Base-by-base conservation (phyloP, 1,139 yeast genomes). In the Pichia norvegensis region DNA sequence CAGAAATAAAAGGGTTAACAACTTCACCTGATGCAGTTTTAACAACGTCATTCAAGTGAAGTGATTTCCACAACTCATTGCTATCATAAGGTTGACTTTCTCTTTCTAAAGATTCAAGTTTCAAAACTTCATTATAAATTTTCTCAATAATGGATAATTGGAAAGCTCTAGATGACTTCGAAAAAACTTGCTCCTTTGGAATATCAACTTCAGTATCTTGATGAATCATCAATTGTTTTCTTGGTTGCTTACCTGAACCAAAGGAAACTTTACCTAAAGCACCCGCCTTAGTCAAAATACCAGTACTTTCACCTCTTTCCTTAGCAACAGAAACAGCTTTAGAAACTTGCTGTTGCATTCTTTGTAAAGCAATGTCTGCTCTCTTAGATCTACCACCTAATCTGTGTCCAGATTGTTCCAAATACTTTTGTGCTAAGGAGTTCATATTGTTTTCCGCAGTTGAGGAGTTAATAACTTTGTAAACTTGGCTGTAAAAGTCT, bases 271-370 rank as follows among this genome's bases (percentile, higher is more conserved):
- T 86, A 56, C 97, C 97, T 51, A 90, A 72, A 1, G 95, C 94
- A 56, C 97, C 97, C 60, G 85, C 96, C 57, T 82, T 80, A 43
- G 82, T 80, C 53, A 78, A 72, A 36, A 59, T 55, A 46, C 64
- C 63, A 58, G 76, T 74, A 69, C 81, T 85, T 54, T 95, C 92
- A 59, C 80, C 76, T 62, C 86, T 79, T 60, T 87, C 95, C 62
- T 87, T 85, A 35, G 97, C 97, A 44, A 87, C 94, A 41, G 95
- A 85, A 21, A 92, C 97, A 9, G 97, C 97, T 61, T 85, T 85
- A 63, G 90, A 95, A 47, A 94, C 97, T 68, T 92, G 97, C 62
- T 90, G 96, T 69, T 92, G 97, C 97, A 92, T 90, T 73, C 96
- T 81, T 68, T 86, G 96, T 59, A 90, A 74, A 1, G 97, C 97